These are phyloP conservation scores for Ruellia speciosa DNA, from an alignment of 305 asterid species.

Conservation along the genomic window DNA sequence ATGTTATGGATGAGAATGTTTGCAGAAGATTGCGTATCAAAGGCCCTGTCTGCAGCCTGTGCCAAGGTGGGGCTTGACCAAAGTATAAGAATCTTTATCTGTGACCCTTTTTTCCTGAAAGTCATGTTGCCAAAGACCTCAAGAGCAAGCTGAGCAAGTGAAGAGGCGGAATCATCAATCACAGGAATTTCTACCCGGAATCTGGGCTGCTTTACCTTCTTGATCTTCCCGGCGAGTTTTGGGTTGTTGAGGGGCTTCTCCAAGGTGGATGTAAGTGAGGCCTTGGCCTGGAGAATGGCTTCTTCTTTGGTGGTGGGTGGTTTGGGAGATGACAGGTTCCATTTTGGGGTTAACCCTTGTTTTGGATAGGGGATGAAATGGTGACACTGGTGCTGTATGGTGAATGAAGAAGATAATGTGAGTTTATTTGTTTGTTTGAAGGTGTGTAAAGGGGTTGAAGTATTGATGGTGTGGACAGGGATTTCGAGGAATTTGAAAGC, in stretches of 20 bases:
- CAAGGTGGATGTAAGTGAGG: slow-evolving; percentile 53
- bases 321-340: slow-evolving; percentile 29
- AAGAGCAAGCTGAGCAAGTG: slow-evolving; percentile 55
- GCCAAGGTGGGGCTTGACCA: slow-evolving; percentile 43
- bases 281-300: slow-evolving; percentile 79
- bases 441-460: slow-evolving; percentile 30
- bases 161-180: slow-evolving; percentile 54
- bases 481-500: slow-evolving; percentile 36
- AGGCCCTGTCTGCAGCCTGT: slow-evolving; percentile 45
- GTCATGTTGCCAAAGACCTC: slow-evolving; percentile 57
- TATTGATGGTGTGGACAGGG: slow-evolving; percentile 27
- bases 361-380: too few relatives aligned
- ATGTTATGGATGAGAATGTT: slow-evolving; percentile 38
- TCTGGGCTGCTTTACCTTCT: slow-evolving; percentile 70
- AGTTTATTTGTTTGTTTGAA: slow-evolving; percentile 16
- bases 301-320: slow-evolving; percentile 83
- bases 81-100: slow-evolving; percentile 46
- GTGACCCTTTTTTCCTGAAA: slow-evolving; percentile 47
- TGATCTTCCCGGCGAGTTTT: slow-evolving; percentile 59
- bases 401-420: slow-evolving; percentile 16
- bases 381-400: slow-evolving; percentile 9
- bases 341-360: too few relatives aligned
- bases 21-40: slow-evolving; percentile 38
- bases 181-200: slow-evolving; percentile 77
- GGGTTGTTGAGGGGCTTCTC: slow-evolving; percentile 79